Percentiles rank a stretch among this genome's conserved stretches.
phyloP scores from a whole-genome alignment of 2,329 filamentous ascomycete genomes.

The Venturia pyrina region DNA sequence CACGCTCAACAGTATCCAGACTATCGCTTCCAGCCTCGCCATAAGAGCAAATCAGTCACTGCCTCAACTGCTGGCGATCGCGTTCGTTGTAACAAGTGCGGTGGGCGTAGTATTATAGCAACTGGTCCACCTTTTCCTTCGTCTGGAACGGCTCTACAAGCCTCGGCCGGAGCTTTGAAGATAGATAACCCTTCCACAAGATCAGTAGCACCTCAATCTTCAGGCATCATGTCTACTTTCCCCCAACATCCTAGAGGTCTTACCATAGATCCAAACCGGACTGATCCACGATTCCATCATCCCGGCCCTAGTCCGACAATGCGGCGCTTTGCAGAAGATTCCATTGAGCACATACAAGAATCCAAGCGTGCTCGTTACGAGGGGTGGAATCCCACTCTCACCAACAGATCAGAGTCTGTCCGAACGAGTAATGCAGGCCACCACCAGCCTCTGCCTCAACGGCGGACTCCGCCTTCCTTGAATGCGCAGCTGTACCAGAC shows the following conservation, averaged over 20 bases:
- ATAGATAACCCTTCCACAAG: conserved; percentile 12
- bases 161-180: not conserved
- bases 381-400: not conserved
- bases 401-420: not conserved
- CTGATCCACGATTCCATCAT: not conserved
- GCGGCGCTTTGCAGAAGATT: not conserved
- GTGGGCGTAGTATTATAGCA: conserved; percentile 55
- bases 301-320: not conserved
- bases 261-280: not conserved
- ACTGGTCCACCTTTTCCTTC: conserved; percentile 45
- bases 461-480: not conserved
- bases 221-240: conserved; percentile 8
- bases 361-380: not conserved
- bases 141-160: not conserved
- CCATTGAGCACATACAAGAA: not conserved
- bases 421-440: not conserved
- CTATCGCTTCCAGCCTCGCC: conserved; percentile 85
- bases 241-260: conserved; percentile 5
- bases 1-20: conserved; percentile 86
- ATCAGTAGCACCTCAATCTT: not conserved
- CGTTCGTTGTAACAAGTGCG: conserved; percentile 58
- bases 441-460: not conserved
- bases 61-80: conserved; percentile 29
- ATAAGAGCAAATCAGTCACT: conserved; percentile 31
- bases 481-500: not conserved